phyloP scores from a whole-genome alignment of 768 basidiomycete species.

The Russula foetens region DNA sequence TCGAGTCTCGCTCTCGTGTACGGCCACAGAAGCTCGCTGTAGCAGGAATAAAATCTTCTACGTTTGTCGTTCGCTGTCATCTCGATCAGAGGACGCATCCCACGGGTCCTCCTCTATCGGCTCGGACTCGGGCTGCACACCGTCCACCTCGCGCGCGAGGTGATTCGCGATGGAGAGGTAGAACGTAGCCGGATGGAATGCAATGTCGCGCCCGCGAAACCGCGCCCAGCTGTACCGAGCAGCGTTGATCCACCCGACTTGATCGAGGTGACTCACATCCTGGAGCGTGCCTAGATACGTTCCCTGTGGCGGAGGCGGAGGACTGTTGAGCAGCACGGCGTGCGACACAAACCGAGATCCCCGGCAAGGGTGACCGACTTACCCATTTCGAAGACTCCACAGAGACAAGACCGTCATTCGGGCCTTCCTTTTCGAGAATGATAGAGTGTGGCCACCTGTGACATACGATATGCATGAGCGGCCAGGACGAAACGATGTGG shows the following conservation, averaged over 20 bases:
- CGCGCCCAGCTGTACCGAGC: conserved; percentile 85
- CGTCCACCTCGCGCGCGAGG: conserved; percentile 70
- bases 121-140: conserved; percentile 27
- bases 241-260: conserved; percentile 90
- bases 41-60: neutral
- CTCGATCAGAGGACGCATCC: conserved; percentile 20
- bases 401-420: conserved; percentile 93
- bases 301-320: conserved; percentile 49
- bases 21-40: neutral
- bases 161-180: conserved; percentile 79
- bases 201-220: conserved; percentile 82
- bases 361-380: conserved; percentile 18
- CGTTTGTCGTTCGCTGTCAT: neutral
- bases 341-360: neutral
- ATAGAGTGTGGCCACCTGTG: conserved; percentile 27
- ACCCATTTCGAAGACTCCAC: conserved; percentile 88
- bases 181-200: conserved; percentile 88
- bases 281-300: conserved; percentile 90
- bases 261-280: conserved; percentile 86
- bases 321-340: neutral
- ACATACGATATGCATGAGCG: neutral
- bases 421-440: conserved; percentile 81
- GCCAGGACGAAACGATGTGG: neutral
- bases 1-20: neutral
- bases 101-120: conserved; percentile 17